These are phyloP conservation scores for Suillus luteus DNA, from an alignment of 768 basidiomycete species.

Conservation along the genomic window DNA sequence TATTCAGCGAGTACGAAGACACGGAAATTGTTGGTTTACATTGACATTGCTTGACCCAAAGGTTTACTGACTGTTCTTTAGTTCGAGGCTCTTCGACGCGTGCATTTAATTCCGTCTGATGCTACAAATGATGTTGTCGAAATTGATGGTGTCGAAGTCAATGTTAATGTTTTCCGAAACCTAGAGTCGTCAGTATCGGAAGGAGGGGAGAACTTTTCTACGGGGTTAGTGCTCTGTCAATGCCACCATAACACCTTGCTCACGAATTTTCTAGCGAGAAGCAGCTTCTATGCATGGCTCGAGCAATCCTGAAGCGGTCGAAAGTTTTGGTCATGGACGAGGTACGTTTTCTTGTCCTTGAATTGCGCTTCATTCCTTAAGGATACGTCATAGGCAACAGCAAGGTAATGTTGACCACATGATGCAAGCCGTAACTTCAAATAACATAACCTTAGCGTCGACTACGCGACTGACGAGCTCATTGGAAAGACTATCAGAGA, in stretches of 20 bases:
- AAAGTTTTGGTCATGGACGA: slow-evolving; percentile 87
- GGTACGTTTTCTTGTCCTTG: slow-evolving; percentile 37
- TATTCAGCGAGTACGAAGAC: slow-evolving; percentile 86
- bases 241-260: slow-evolving; percentile 18
- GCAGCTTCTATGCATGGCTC: slow-evolving; percentile 87
- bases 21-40: slow-evolving; percentile 64
- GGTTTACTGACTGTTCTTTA: slow-evolving; percentile 27
- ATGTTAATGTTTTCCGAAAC: slow-evolving; percentile 75
- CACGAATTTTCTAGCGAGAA: slow-evolving; percentile 54
- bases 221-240: slow-evolving; percentile 51
- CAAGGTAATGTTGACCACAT: slow-evolving; percentile 45
- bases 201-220: slow-evolving; percentile 89
- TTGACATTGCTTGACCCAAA: background rate
- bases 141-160: slow-evolving; percentile 45
- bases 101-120: slow-evolving; percentile 71
- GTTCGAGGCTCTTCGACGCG: slow-evolving; percentile 84
- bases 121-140: slow-evolving; percentile 48
- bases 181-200: slow-evolving; percentile 76
- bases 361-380: slow-evolving; percentile 7
- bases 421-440: slow-evolving; percentile 2
- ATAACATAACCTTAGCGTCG: slow-evolving; percentile 47
- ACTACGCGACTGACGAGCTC: slow-evolving; percentile 87
- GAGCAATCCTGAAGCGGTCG: slow-evolving; percentile 78
- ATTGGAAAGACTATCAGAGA: slow-evolving; percentile 81
- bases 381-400: slow-evolving; percentile 54